Evolutionary conservation across 768 basidiomycete genomes (phyloP).

Genomic region (Candolleomyces aberdarensis): DNA sequence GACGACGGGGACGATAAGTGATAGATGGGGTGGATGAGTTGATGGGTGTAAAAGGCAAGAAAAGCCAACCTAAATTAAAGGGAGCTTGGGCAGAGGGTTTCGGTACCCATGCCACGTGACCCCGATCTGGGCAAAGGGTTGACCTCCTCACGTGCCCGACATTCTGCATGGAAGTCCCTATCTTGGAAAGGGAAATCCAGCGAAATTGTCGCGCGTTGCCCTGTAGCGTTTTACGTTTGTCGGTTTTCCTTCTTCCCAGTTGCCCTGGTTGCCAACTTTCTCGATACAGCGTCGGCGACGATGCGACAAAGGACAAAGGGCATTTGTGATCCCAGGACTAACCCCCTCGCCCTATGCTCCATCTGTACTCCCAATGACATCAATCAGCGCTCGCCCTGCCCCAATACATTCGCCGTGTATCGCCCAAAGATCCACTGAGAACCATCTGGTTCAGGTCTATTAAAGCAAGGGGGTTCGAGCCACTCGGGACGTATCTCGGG

Average conservation of each 20-base stretch:
- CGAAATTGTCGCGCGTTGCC: not conserved
- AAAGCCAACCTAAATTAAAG: constrained; percentile 60
- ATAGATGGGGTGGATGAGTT: constrained; percentile 37
- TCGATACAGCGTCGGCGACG: not conserved
- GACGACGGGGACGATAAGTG: constrained; percentile 37
- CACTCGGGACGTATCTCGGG: not conserved
- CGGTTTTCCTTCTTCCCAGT: not conserved
- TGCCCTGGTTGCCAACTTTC: not conserved
- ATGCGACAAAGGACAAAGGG: not conserved
- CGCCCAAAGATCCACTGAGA: not conserved
- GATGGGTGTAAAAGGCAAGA: constrained; percentile 47
- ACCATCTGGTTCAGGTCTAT: not conserved
- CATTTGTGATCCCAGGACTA: not conserved
- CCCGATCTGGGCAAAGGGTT: constrained; percentile 46
- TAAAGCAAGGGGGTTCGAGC: not conserved
- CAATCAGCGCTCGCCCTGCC: not conserved
- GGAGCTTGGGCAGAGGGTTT: constrained; percentile 72
- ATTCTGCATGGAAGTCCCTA: constrained; percentile 18
- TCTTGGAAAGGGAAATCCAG: not conserved
- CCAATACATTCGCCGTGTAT: too few species aligned
- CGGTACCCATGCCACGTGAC: constrained; percentile 28
- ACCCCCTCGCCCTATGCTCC: not conserved
- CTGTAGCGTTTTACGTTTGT: not conserved
- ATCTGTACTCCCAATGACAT: not conserved
- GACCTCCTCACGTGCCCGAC: constrained; percentile 22